Conservation (phyloP, 768 basidiomycete species). For the Nevesoporus exiguus region DNA sequence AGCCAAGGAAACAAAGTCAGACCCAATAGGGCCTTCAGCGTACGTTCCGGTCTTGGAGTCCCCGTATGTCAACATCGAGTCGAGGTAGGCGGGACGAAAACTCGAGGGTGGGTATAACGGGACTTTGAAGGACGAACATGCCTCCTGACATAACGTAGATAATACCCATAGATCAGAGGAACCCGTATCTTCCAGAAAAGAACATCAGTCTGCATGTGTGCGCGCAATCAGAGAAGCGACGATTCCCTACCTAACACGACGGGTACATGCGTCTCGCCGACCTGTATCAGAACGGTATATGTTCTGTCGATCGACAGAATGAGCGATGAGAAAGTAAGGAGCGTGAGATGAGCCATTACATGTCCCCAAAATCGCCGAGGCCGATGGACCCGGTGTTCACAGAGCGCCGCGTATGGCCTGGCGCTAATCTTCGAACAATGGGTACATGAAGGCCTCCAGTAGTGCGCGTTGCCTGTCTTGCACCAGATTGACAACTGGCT, state of each 20-base stretch:
- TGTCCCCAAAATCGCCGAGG: conserved; percentile 58
- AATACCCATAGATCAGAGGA: conserved; percentile 77
- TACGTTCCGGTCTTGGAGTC: conserved; percentile 70
- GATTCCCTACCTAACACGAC: conserved; percentile 53
- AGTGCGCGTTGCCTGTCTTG: conserved; percentile 1
- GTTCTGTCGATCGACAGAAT: conserved; percentile 37
- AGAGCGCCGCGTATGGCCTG: conserved; percentile 7
- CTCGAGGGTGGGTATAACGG: conserved; percentile 48
- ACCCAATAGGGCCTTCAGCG: conserved; percentile 61
- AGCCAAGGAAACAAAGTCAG: conserved; percentile 53
- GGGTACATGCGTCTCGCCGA: conserved; percentile 51
- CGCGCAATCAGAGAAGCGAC: background rate
- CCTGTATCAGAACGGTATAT: conserved; percentile 57
- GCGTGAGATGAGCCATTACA: conserved; percentile 39
- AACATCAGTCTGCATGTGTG: background rate
- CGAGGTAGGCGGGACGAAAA: conserved; percentile 47
- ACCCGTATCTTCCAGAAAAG: conserved; percentile 56
- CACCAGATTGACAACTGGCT: background rate
- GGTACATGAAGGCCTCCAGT: conserved; percentile 26
- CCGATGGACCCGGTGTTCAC: conserved; percentile 40
- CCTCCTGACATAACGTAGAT: conserved; percentile 50
- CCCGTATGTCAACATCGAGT: conserved; percentile 57
- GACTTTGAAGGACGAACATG: conserved; percentile 37
- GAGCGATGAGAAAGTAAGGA: conserved; percentile 3
- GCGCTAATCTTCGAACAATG: conserved; percentile 9